These are phyloP conservation scores for Ophiocytium majus DNA, from an alignment of 352 stramenopile species.

Conservation along the genomic window DNA sequence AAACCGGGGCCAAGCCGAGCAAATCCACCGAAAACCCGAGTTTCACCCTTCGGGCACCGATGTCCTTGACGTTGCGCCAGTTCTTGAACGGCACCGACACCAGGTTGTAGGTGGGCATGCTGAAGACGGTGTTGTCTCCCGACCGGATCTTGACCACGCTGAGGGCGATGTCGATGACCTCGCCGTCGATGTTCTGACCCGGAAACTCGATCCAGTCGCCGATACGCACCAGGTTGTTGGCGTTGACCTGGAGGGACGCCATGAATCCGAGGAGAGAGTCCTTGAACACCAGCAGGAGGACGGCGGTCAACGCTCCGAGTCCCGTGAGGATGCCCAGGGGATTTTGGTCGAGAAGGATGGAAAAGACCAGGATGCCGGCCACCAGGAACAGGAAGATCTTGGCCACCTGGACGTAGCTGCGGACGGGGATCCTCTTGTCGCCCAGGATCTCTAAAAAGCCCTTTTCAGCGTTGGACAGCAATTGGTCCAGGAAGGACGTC, in stretches of 20 bases:
- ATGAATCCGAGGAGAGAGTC: constrained; percentile 4
- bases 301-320: not conserved
- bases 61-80: too few species aligned
- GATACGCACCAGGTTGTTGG: not conserved
- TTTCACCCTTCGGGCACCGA: too few species aligned
- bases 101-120: not conserved
- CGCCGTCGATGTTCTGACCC: not conserved
- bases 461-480: too few species aligned
- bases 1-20: too few species aligned
- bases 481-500: too few species aligned
- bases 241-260: not conserved
- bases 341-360: too few species aligned
- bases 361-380: too few species aligned
- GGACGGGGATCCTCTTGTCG: too few species aligned
- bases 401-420: too few species aligned
- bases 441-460: too few species aligned
- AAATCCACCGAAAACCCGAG: too few species aligned
- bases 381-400: too few species aligned
- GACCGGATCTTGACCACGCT: not conserved
- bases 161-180: constrained; percentile 1
- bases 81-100: not conserved
- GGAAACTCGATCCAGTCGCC: constrained; percentile 4
- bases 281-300: constrained; percentile 14
- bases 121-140: not conserved
- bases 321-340: not conserved